Conservation (phyloP, 352 stramenopile species). For the Phytophthora megakarya region DNA sequence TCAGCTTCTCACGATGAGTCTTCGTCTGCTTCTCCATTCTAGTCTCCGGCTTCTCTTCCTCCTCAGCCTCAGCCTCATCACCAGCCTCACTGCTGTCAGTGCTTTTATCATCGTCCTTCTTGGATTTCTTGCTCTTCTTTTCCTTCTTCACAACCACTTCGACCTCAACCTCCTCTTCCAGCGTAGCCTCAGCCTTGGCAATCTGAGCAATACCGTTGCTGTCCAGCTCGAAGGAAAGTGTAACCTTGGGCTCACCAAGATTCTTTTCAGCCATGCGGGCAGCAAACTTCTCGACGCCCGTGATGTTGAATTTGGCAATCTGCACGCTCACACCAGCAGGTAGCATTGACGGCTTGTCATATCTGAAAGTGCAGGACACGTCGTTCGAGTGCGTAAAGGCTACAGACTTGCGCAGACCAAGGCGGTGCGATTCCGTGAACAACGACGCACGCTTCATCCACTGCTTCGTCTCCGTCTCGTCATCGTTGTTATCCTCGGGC, state of each 20-base stretch:
- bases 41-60: conserved; percentile 41
- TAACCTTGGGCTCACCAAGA: conserved; percentile 92
- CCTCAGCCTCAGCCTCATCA: conserved; percentile 49
- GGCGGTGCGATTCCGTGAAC: conserved; percentile 84
- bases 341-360: conserved; percentile 88
- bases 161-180: conserved; percentile 86
- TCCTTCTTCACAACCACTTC: conserved; percentile 68
- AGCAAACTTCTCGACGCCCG: conserved; percentile 90
- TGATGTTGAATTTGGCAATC: conserved; percentile 94
- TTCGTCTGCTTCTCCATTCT: conserved; percentile 91
- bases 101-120: conserved; percentile 42
- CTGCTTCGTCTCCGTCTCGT: conserved; percentile 64
- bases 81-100: conserved; percentile 37
- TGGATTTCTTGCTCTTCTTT: conserved; percentile 60
- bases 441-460: conserved; percentile 93
- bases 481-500: conserved; percentile 47
- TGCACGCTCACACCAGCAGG: conserved; percentile 66
- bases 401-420: conserved; percentile 94
- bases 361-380: conserved; percentile 91
- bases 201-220: conserved; percentile 91
- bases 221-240: conserved; percentile 94
- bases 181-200: conserved; percentile 92
- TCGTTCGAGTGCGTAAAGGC: conserved; percentile 94
- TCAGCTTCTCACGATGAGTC: conserved; percentile 80
- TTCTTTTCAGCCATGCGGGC: conserved; percentile 90